Base-by-base conservation (phyloP, 75 land plant species). In the Pinus tabuliformis region DNA sequence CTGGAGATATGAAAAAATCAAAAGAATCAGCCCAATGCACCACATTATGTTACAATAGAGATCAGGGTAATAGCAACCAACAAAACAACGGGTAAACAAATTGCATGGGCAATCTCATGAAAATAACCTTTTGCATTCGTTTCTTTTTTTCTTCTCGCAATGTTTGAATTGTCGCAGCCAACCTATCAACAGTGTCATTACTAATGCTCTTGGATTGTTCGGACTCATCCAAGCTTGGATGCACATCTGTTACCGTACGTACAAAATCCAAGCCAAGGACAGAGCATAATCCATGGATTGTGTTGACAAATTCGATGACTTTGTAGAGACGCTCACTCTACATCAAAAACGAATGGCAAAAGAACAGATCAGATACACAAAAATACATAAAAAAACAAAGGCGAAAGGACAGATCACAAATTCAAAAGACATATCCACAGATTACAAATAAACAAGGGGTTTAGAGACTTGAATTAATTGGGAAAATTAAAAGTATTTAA, bases 311-410 rank as follows among this genome's bases (percentile, higher is more conserved):
- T 7, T 88, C 90, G 45, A 90, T 70, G 58, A 94, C 89, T 78
- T 83, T 86, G 60, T 81, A 81, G 63, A 94, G 78, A 1, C 97
- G 86, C 75, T 88, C 90, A 77, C 76, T 85, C 97, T 94, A 91
- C 73, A 77, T 20, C 42, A 26, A 49, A 49, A 49, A 49, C 54
- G 11, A 49, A 49, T 9, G 54, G 54, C 54, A 49, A 49, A 49
- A 45, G 8, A 45, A 45, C 8, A 45, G 52, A 45, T 45, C 52
- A 45, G 33, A 33, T 33, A 33, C 33, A 33, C 0, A 33, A 33
- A 33, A 33, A 92, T 94, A 91, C 71, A 77, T 20, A 59, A 26
- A 49, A 49, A 11, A 11, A 49, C 54, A 49, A 49, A 49, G 54
- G 54, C 54, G 11, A 49, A 49, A 45, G 8, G 7, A 45, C 8